These are phyloP conservation scores for Poa pratensis DNA, from an alignment of 176 grass and related monocot species.

Conservation along the genomic window DNA sequence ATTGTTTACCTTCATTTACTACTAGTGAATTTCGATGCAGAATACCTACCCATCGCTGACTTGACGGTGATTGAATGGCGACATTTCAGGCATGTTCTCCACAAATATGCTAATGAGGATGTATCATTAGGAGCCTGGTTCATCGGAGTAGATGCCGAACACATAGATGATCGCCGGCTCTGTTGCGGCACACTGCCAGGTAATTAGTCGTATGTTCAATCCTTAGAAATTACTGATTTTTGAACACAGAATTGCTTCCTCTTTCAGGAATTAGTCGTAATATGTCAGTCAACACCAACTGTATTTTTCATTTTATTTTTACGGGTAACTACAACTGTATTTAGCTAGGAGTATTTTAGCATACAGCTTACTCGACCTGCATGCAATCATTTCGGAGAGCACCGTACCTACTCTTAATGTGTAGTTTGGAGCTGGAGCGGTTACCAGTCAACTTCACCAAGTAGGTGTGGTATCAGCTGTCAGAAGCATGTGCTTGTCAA, in stretches of 20 bases:
- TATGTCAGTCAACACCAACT: conserved; percentile 3
- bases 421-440: conserved; percentile 30
- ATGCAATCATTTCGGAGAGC: conserved; percentile 19
- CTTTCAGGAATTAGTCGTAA: not conserved
- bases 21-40: not conserved
- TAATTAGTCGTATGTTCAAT: conserved; percentile 26
- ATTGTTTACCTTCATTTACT: not conserved
- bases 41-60: not conserved
- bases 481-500: conserved; percentile 57
- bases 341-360: not conserved
- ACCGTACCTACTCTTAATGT: not conserved
- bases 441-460: conserved; percentile 53
- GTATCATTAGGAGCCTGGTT: conserved; percentile 77
- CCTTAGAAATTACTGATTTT: not conserved
- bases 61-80: conserved; percentile 16
- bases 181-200: conserved; percentile 67
- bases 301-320: not conserved
- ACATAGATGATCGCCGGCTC: conserved; percentile 66
- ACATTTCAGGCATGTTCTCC: conserved; percentile 66
- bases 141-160: conserved; percentile 67
- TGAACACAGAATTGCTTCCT: not conserved
- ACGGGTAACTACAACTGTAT: not conserved
- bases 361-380: conserved; percentile 30
- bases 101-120: conserved; percentile 84
- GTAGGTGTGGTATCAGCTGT: conserved; percentile 50